These are phyloP conservation scores for Phaeosphaeriaceae sp. DNA, from an alignment of 2,329 filamentous ascomycete genomes.

Conservation along the genomic window DNA sequence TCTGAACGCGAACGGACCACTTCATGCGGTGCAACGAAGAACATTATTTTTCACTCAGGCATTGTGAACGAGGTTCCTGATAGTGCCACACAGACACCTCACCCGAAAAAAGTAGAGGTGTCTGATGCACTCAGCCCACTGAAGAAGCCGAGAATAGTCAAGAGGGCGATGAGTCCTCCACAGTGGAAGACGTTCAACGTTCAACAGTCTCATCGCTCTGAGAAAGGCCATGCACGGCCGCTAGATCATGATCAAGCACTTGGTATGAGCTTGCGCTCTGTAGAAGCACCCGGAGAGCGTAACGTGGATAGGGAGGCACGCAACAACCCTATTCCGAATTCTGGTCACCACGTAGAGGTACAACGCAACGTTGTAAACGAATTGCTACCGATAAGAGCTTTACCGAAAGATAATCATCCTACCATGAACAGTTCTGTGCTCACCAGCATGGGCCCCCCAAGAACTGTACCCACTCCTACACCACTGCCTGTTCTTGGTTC, in stretches of 20 bases:
- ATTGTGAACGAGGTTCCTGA: no score
- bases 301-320: background rate
- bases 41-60: background rate
- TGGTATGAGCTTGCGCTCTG: background rate
- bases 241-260: background rate
- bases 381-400: no score
- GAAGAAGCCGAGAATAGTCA: slow-evolving; percentile 1
- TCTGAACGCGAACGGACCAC: slow-evolving; percentile 15
- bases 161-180: background rate
- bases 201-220: background rate
- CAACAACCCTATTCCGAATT: background rate
- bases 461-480: no score
- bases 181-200: background rate
- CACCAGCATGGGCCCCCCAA: no score
- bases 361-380: background rate
- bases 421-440: no score
- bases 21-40: slow-evolving; percentile 4
- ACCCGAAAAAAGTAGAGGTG: no score
- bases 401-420: no score
- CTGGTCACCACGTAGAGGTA: background rate
- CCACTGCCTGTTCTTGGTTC: no score
- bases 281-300: background rate
- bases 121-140: no score
- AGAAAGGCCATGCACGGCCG: background rate
- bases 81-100: no score